Evolutionary conservation across 345 rosid species (phyloP).

Genomic region (Boechera stricta): DNA sequence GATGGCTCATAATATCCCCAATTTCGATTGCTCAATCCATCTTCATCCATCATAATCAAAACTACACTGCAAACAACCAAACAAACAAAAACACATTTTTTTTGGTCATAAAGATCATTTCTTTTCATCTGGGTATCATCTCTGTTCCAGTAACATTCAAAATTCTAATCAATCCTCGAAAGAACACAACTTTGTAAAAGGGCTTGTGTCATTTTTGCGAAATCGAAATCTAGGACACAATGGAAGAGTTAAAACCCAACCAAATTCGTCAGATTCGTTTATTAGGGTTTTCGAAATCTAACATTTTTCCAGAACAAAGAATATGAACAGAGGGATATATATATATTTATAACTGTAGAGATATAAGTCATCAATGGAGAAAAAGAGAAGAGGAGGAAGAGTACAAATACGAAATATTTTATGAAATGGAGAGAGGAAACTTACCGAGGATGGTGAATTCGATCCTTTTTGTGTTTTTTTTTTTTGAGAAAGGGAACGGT

Average conservation of each 20-base stretch:
- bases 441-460: conserved; percentile 75
- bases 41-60: conserved; percentile 63
- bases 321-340: neutral
- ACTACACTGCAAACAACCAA: conserved; percentile 44
- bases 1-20: conserved; percentile 90
- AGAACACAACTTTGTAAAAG: neutral
- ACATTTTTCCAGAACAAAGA: neutral
- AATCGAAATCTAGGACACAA: neutral
- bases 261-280: neutral
- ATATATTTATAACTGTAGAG: neutral
- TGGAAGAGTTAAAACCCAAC: neutral
- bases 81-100: neutral
- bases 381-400: conserved; percentile 41
- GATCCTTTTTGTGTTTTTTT: conserved; percentile 16
- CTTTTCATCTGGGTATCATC: conserved; percentile 26
- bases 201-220: neutral
- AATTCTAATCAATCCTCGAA: neutral
- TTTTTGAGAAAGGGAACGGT: conserved; percentile 47
- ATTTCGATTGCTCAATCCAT: conserved; percentile 68
- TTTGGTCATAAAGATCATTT: conserved; percentile 2
- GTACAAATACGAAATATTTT: conserved; percentile 58
- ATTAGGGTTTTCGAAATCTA: conserved; percentile 36
- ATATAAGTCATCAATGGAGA: conserved; percentile 38
- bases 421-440: conserved; percentile 77
- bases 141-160: neutral